Conservation (phyloP, 306 rosid genomes). For the Luffa acutangula region DNA sequence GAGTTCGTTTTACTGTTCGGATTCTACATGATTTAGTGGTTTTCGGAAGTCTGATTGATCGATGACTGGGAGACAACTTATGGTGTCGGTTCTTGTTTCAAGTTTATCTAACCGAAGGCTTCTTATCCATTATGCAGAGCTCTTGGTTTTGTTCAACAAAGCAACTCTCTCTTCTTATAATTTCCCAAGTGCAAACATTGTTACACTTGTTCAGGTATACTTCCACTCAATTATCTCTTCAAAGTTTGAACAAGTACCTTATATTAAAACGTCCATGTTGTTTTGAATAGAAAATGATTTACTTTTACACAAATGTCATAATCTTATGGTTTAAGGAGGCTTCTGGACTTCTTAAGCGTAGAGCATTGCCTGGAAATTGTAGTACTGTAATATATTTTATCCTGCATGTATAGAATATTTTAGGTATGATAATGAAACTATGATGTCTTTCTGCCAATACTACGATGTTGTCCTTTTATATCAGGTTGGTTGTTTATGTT, state of each 20-base stretch:
- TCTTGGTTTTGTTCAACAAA: conserved; percentile 84
- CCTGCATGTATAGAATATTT: not conserved
- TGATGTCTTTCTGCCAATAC: not conserved
- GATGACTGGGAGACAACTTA: not conserved
- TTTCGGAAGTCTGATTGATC: not conserved
- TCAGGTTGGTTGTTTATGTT: no score
- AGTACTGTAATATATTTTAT: not conserved
- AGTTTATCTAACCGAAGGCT: not conserved
- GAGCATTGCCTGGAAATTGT: not conserved
- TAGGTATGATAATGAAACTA: not conserved
- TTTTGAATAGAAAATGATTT: not conserved
- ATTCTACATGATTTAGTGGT: not conserved
- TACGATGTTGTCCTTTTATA: not conserved
- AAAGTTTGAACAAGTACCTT: not conserved
- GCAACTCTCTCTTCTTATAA: conserved; percentile 89
- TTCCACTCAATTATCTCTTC: not conserved
- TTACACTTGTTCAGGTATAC: conserved; percentile 87
- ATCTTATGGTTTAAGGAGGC: not conserved
- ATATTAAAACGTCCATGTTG: no score
- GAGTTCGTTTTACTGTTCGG: not conserved
- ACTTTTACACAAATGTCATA: not conserved
- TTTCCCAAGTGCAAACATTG: conserved; percentile 75
- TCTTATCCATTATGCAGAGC: conserved; percentile 32
- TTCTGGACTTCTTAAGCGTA: not conserved
- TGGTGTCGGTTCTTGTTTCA: not conserved